These are phyloP conservation scores for Nasturtium officinale DNA, from an alignment of 345 rosid species.

Conservation along the genomic window DNA sequence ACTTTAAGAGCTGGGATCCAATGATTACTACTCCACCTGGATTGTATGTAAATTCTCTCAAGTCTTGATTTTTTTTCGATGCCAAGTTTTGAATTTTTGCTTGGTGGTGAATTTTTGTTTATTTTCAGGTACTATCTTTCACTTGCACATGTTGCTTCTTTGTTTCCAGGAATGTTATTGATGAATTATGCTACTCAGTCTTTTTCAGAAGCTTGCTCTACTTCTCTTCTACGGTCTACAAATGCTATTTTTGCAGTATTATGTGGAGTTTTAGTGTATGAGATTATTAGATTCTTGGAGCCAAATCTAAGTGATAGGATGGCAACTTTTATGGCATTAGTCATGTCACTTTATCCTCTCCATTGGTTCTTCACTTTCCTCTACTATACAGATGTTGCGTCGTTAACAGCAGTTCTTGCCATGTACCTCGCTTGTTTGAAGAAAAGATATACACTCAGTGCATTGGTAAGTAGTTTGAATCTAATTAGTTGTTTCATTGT, in stretches of 20 bases:
- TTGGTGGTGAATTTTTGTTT: no score
- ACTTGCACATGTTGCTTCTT: constrained; percentile 68
- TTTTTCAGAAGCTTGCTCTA: constrained; percentile 61
- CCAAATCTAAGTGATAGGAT: constrained; percentile 61
- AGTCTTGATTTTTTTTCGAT: constrained; percentile 3
- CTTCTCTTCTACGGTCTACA: constrained; percentile 62
- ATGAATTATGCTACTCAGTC: constrained; percentile 39
- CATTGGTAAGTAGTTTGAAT: constrained; percentile 60
- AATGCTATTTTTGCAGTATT: constrained; percentile 70
- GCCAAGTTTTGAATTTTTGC: neutral
- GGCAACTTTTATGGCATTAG: constrained; percentile 58
- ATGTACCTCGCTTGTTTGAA: constrained; percentile 86
- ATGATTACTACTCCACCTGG: constrained; percentile 99
- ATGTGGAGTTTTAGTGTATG: constrained; percentile 70
- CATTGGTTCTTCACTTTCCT: constrained; percentile 96
- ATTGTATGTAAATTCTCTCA: constrained; percentile 66
- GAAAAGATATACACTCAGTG: constrained; percentile 70
- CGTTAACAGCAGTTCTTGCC: constrained; percentile 77
- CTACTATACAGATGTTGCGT: constrained; percentile 94
- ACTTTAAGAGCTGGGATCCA: constrained; percentile 92
- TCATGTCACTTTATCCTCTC: constrained; percentile 76
- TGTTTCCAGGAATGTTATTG: constrained; percentile 68
- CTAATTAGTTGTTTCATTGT: neutral
- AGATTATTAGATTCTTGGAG: constrained; percentile 63
- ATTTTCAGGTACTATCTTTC: constrained; percentile 86